Conservation (phyloP, 192 early-diverging fungal species). For the Coemansia aciculifera region DNA sequence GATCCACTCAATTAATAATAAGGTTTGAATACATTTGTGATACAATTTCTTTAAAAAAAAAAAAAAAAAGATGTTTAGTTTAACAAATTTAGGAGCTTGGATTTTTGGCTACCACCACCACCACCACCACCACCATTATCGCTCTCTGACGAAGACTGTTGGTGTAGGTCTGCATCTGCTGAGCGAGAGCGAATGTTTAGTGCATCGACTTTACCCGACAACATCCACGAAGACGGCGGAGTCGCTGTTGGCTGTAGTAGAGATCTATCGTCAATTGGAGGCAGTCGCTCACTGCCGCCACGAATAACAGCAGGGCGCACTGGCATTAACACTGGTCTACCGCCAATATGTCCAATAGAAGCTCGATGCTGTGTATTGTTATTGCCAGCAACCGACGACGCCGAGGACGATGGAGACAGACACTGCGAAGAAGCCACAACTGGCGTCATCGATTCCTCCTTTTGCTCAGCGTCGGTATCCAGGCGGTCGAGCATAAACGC, state of each 20-base stretch:
- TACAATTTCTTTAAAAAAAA: neutral
- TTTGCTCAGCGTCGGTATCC: neutral
- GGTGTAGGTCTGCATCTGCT: neutral
- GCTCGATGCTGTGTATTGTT: neutral
- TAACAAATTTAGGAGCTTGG: slow-evolving; percentile 27
- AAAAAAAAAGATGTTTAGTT: slow-evolving; percentile 19
- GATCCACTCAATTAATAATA: slow-evolving; percentile 39
- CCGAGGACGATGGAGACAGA: neutral
- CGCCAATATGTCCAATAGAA: no score
- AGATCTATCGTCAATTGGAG: neutral
- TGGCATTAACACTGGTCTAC: neutral
- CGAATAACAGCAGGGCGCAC: neutral
- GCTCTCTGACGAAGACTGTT: neutral
- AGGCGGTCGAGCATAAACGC: slow-evolving; percentile 19
- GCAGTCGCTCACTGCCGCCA: neutral
- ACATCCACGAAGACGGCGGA: neutral
- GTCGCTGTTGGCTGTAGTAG: neutral
- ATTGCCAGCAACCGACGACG: neutral
- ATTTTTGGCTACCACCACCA: neutral
- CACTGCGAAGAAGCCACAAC: neutral
- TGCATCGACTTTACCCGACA: neutral
- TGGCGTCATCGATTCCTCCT: neutral
- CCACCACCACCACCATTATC: neutral
- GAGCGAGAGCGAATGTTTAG: slow-evolving; percentile 3
- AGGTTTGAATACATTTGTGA: neutral